Base-by-base conservation (phyloP, 129 eudicot genomes). In the Arctium lappa region DNA sequence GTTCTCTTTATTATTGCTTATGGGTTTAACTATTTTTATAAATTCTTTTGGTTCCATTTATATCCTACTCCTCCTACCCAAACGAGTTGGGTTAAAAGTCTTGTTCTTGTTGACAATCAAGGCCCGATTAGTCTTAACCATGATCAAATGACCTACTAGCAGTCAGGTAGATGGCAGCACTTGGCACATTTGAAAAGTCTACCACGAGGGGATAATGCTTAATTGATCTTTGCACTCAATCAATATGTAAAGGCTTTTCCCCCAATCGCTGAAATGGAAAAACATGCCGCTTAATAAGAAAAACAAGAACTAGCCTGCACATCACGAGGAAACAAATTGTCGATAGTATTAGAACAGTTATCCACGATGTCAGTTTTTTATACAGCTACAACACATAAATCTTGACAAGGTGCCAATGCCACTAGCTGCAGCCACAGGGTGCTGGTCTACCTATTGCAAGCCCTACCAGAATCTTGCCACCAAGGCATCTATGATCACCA, bases 381-480 rank as follows among this genome's bases (percentile, higher is more conserved):
- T 56, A 46, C 56, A 5, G 13, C 66, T 56, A 66, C 30, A 29
- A 32, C 69, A 50, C 1, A 27, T 75, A 60, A 8, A 44, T 75
- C 48, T 33, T 44, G 46, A 74, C 38, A 22, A 39, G 66, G 39
- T 53, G 65, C 22, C 65, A 53, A 8, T 44, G 12, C 65, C 65
- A 53, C 65, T 16, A 13, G 65, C 56, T 7, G 12, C 13, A 60
- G 29, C 68, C 68, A 46, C 56, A 0, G 68, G 68, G 29, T 60
- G 68, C 0, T 60, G 68, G 68, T 60, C 29, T 60, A 60, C 68
- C 8, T 76, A 53, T 76, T 76, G 37, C 69, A 76, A 31, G 44
- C n/a, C 56, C 80, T 48, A 53, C 80, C 31, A 15, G 70, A 76
- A 6, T 31, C 46, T 76, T 76, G 70, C 69, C 70, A 76, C 80